Percentiles rank a stretch among this genome's conserved stretches.
phyloP scores from a whole-genome alignment of 1,284 basidiomycete species.

The Tylopilus sp. region DNA sequence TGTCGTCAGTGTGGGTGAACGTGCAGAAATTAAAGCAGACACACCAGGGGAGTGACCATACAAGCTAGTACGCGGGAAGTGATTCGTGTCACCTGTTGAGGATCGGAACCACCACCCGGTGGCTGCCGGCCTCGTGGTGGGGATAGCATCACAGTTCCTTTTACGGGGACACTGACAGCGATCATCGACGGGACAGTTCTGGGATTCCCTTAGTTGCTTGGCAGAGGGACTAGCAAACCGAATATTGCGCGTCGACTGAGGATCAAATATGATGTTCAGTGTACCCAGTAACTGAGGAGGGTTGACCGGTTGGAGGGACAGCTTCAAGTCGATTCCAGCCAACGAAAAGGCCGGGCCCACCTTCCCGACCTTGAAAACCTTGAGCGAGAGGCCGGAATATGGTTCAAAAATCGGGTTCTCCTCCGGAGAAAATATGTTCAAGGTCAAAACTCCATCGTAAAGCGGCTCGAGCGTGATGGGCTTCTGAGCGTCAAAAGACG shows the following conservation, averaged over 20 bases:
- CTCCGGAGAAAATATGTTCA: conserved; percentile 7
- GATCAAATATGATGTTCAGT: conserved; percentile 14
- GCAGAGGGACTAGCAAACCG: conserved; percentile 10
- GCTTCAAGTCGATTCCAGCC: too few species aligned
- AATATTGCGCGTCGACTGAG: conserved; percentile 11
- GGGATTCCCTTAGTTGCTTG: background rate
- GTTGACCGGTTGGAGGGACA: background rate
- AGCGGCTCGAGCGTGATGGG: background rate
- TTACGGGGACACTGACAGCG: background rate
- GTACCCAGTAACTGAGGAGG: conserved; percentile 6
- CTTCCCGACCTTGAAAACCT: background rate
- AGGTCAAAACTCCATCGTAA: conserved; percentile 10
- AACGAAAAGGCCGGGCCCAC: too few species aligned
- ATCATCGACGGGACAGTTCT: background rate
- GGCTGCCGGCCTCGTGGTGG: conserved; percentile 9
- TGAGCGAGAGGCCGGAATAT: too few species aligned
- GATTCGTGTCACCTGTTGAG: conserved; percentile 1
- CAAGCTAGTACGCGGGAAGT: conserved; percentile 7
- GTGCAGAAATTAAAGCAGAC: background rate
- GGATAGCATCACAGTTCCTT: conserved; percentile 1
- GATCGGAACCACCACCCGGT: conserved; percentile 15
- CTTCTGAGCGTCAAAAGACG: background rate
- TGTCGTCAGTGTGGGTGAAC: background rate
- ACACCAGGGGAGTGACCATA: conserved; percentile 9
- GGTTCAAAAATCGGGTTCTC: background rate